Evolutionary conservation across 371 early-diverging fungal genomes (phyloP).

Genomic region (Mortierella polycephala): DNA sequence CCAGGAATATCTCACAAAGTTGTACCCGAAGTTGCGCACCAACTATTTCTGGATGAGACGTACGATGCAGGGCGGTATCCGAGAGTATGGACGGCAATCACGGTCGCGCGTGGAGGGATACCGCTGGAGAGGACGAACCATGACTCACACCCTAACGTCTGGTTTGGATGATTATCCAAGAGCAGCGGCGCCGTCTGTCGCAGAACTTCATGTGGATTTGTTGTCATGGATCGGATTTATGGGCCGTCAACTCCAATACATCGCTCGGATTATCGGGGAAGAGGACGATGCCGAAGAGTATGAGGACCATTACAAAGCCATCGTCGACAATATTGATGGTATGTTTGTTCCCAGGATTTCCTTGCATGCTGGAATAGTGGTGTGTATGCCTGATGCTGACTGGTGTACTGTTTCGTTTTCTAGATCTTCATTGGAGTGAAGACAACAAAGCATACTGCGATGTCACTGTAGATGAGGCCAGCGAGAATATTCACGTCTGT

Average conservation of each 20-base stretch:
- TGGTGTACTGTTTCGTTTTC: slow-evolving; percentile 41
- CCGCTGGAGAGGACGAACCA: slow-evolving; percentile 93
- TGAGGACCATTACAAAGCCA: slow-evolving; percentile 62
- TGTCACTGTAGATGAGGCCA: slow-evolving; percentile 68
- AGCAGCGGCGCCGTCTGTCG: slow-evolving; percentile 73
- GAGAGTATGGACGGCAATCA: slow-evolving; percentile 66
- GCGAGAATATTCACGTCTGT: slow-evolving; percentile 72
- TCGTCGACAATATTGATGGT: slow-evolving; percentile 64
- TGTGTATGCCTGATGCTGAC: neutral
- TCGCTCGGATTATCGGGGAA: slow-evolving; percentile 71
- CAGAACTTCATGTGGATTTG: slow-evolving; percentile 93
- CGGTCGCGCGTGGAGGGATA: slow-evolving; percentile 71
- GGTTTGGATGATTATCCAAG: slow-evolving; percentile 97
- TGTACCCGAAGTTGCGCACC: slow-evolving; percentile 76
- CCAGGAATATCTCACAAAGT: slow-evolving; percentile 62
- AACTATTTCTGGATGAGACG: slow-evolving; percentile 87
- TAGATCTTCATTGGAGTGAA: slow-evolving; percentile 85
- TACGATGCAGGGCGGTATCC: slow-evolving; percentile 81
- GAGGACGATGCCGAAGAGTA: slow-evolving; percentile 64
- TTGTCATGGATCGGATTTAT: slow-evolving; percentile 90
- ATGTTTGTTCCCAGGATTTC: neutral
- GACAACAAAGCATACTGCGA: slow-evolving; percentile 83
- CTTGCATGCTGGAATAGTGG: neutral
- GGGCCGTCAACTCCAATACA: slow-evolving; percentile 72
- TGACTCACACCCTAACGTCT: slow-evolving; percentile 89